Evolutionary conservation across 179 eudicot species (phyloP).

Genomic region (Patellifolia procumbens): DNA sequence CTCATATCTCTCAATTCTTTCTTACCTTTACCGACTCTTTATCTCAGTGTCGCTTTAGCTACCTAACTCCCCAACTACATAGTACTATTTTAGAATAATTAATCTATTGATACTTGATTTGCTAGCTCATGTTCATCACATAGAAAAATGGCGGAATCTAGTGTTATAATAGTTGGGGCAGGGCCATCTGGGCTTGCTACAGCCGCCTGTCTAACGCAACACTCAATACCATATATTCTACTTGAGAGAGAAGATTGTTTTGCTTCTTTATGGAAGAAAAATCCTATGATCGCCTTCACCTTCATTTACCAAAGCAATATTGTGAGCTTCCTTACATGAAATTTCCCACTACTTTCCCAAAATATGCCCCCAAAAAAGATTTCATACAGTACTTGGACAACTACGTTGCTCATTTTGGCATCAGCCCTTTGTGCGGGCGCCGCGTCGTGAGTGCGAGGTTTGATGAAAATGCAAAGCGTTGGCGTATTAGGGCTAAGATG

Average conservation of each 20-base stretch:
- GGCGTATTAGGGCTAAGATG: constrained; percentile 48
- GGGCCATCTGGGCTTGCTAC: too few relatives aligned
- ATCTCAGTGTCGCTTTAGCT: too few relatives aligned
- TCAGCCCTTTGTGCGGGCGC: constrained; percentile 46
- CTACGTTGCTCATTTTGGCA: constrained; percentile 54
- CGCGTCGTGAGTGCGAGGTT: constrained; percentile 48
- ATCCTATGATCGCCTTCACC: too few relatives aligned
- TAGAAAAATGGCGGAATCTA: background rate
- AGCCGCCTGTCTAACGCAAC: constrained; percentile 53
- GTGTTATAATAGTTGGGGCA: constrained; percentile 62
- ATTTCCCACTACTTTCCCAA: too few relatives aligned
- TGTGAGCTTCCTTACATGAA: too few relatives aligned
- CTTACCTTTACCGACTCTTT: too few relatives aligned
- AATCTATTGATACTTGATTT: too few relatives aligned
- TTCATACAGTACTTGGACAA: constrained; percentile 64
- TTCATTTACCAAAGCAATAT: too few relatives aligned
- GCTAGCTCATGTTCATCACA: too few relatives aligned
- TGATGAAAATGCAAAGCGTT: constrained; percentile 34
- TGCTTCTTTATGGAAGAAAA: constrained; percentile 76
- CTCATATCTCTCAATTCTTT: too few relatives aligned
- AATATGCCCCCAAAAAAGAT: constrained; percentile 34
- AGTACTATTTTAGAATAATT: too few relatives aligned
- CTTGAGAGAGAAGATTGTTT: constrained; percentile 72
- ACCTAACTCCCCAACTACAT: too few relatives aligned
- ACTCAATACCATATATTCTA: constrained; percentile 59